Base-by-base conservation (phyloP, 176 grass and related monocot species). In the Musa schizocarpa region DNA sequence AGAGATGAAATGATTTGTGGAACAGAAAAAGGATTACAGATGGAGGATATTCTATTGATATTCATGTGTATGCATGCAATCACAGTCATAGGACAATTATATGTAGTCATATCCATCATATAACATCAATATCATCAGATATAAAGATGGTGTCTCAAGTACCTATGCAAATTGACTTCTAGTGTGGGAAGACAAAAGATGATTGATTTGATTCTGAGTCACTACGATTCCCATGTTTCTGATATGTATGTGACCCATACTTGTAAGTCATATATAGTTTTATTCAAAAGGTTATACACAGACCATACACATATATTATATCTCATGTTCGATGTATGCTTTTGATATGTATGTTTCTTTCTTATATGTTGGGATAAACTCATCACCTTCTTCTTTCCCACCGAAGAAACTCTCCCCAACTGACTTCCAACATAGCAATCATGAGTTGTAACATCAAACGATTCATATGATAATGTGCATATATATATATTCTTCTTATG, bases 61-160 rank as follows among this genome's bases (percentile, higher is more conserved):
- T 43, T 43, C 34, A 43, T 43, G 34, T 43, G 34, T 43, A 21
- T 12, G 13, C 24, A 53, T 67, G 25, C 66, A 9, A 83, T 81
- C 34, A 51, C 25, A 65, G 20, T 58, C 48, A 81, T 50, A 29
- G 71, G 4, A 80, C 27, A 63, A 81, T 69, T 54, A 23, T 81
- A 68, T 73, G 65, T 61, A 1, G n/a, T 17, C 57, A 61, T 61
- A 19, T 19, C 17, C 57, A 43, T 61, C 57, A 61, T 61, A 8
- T 61, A 43, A 43, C 34, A 43, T 43, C 34, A 6, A 43, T 43
- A 43, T 43, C 34, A 43, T 19, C 57, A 57, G 10, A 57, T 4
- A 57, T 1, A 57, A 57, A 57, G 55, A 19, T 16, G 17, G 55
- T 20, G 57, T 21, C 8, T 61, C 57, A 61, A 61, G 57, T 61